These are phyloP conservation scores for Vitis cinerea DNA, from an alignment of 164 flowering plant species.

Conservation along the genomic window DNA sequence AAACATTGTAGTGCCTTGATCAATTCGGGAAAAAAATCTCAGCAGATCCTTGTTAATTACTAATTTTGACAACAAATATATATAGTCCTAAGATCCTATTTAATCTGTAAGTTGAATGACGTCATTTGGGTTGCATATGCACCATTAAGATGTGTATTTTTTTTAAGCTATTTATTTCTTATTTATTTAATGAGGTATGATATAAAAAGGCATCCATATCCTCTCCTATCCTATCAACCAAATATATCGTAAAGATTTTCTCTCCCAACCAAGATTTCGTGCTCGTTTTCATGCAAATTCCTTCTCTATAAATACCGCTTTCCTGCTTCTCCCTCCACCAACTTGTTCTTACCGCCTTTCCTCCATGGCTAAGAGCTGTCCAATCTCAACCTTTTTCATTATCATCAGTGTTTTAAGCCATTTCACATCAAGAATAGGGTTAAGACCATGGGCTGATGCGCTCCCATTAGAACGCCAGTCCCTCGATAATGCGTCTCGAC, in stretches of 20 bases:
- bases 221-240: too few relatives aligned
- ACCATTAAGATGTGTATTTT: too few relatives aligned
- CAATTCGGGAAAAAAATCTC: constrained; percentile 1
- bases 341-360: constrained; percentile 4
- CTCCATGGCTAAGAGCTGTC: constrained; percentile 26
- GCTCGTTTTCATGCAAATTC: constrained; percentile 24
- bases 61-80: too few relatives aligned
- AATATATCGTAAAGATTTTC: too few relatives aligned
- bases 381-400: constrained; percentile 14
- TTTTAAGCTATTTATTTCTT: too few relatives aligned
- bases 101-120: neutral
- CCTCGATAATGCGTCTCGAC: neutral
- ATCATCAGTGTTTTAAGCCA: constrained; percentile 12
- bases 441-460: neutral
- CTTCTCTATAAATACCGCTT: constrained; percentile 5
- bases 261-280: constrained; percentile 19
- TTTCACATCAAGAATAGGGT: too few relatives aligned
- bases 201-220: too few relatives aligned
- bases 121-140: neutral
- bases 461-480: constrained; percentile 16
- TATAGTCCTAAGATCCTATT: too few relatives aligned
- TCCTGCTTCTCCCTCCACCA: neutral
- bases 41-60: too few relatives aligned
- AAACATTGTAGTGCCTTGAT: neutral
- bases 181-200: too few relatives aligned